phyloP scores from a whole-genome alignment of 495 filamentous ascomycete species.

The Aspergillus indologenus region DNA sequence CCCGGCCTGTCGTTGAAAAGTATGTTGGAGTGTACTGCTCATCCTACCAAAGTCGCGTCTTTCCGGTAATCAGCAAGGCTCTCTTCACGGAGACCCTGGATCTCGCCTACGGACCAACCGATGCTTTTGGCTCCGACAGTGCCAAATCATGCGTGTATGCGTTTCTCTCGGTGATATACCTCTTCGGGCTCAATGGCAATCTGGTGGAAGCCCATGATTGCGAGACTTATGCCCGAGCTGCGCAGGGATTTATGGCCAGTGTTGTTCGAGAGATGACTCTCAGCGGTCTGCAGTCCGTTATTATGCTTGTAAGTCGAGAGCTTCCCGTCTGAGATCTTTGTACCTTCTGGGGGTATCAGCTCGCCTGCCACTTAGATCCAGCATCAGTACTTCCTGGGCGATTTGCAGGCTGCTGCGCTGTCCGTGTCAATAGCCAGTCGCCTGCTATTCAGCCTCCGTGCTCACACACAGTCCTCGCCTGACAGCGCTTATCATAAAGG shows the following conservation, averaged over 20 bases:
- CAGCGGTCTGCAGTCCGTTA: constrained; percentile 16
- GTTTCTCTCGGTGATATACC: constrained; percentile 14
- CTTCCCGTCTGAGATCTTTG: too few species aligned
- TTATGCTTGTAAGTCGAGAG: constrained; percentile 21
- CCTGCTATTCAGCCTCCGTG: constrained; percentile 16
- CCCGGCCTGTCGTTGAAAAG: constrained; percentile 5
- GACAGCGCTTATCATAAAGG: too few species aligned
- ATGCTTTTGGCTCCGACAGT: constrained; percentile 10
- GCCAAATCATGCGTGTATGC: constrained; percentile 20
- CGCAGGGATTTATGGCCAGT: constrained; percentile 3
- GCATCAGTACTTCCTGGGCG: constrained; percentile 20
- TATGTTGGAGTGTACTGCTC: constrained; percentile 12
- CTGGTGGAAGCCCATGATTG: constrained; percentile 14
- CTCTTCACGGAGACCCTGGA: constrained; percentile 17
- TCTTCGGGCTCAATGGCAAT: constrained; percentile 17
- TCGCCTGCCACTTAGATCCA: constrained; percentile 10
- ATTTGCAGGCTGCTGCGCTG: constrained; percentile 14
- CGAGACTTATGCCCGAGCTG: constrained; percentile 13
- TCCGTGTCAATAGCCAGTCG: constrained; percentile 18
- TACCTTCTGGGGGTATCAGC: background rate
- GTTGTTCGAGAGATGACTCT: constrained; percentile 18
- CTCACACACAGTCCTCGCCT: constrained; percentile 12
- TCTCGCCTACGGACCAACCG: constrained; percentile 13
- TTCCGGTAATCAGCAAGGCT: constrained; percentile 19
- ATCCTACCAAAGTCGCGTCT: constrained; percentile 16